Evolutionary conservation across 1,284 basidiomycete genomes (phyloP), one percentile per base, ranked within the genome.

Genomic region (Sparassis latifolia): DNA sequence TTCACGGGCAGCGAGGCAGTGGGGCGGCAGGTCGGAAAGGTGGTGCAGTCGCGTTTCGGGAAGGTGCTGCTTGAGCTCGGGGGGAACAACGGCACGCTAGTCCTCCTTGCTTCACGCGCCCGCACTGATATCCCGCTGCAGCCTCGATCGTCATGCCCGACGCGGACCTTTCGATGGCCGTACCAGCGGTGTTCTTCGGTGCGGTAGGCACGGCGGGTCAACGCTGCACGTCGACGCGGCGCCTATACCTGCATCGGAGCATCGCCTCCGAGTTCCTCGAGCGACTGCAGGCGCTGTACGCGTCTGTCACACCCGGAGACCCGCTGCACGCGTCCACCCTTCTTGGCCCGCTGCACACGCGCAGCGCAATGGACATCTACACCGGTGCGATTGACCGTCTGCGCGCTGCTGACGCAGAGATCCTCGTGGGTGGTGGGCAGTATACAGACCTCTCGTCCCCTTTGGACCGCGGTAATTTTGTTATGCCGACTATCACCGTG

Each of bases 141-240:
- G 92, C 93, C 52, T 84, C 92, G 38, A 86, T 97, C 60, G 80
- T 98, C 53, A 88, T 97, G 80, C 82, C 90, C 48, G 94, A 97
- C 71, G 95, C 95, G 31, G 92, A 97, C 69, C 78, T 97, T 33
- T 78, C 81, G 20, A 79, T 96, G 55, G 94, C 95, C 32, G 80
- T 97, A 12, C 89, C 91, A 42, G 80, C 89, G 0, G 84, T 95
- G 27, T 91, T 94, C 66, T 97, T 98, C 72, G 92, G 93, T 35
- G 92, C 94, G 30, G 85, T 97, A 45, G 95, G 95, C 42, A 97
- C 95, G 41, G 89, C 92, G 33, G 95, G 95, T 28, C 95, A 97
- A 66, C 80, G 95, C 45, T 98, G 95, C 72, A 97, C 95, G 1
- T 88, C 93, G 27, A 97, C 94, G 1, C 82, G 95, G 48, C 79